Base-by-base conservation (phyloP, 1,284 basidiomycete genomes). In the Melampsora larici-populina region DNA sequence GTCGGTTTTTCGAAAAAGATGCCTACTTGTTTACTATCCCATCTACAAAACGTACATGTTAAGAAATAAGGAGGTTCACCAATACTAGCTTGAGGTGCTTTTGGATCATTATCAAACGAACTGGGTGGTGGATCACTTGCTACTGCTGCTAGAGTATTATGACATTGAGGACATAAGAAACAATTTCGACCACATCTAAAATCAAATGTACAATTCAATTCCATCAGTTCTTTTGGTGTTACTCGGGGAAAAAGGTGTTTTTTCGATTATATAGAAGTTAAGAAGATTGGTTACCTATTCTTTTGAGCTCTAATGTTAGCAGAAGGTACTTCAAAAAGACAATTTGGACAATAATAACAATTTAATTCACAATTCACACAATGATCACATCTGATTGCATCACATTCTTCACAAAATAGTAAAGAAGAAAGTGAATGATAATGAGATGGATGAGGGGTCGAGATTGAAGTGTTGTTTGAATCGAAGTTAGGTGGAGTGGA, bases 401-500 rank as follows among this genome's bases (percentile, higher is more conserved):
- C 94, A 85, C 97, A 99, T 87, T 98, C 96, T 84, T 97, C 95
- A 85, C 97, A 99, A 84, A 98, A 99, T 86, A 94, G 97, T 21
- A 99, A 89, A 26, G 88, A 88, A 80, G 92, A 88, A 11, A 99
- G 88, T 1, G 91, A 88, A 81, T 95, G 92, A 83, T 94, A 93
- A 70, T 81, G 68, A 48, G 67, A 70, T 5, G 65, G 65, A 31
- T 62, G 24, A 60, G 62, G 58, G 4, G 60, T 29, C 2, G 66
- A 48, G 11, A 46, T 21, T 24, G 73, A 66, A 17, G 55, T 15
- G 5, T 1, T 2, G 15, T 58, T n/a, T 13, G 58, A 65, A 29
- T 48, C 48, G 31, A 70, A 64, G 15, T 78, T 36, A 24, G 75
- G 75, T 24, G 75, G 75, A 31, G 31, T 64, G 31, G 68, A 43